Evolutionary conservation across 768 basidiomycete species (phyloP).

Genomic region (Macrolepiota fuliginosa): DNA sequence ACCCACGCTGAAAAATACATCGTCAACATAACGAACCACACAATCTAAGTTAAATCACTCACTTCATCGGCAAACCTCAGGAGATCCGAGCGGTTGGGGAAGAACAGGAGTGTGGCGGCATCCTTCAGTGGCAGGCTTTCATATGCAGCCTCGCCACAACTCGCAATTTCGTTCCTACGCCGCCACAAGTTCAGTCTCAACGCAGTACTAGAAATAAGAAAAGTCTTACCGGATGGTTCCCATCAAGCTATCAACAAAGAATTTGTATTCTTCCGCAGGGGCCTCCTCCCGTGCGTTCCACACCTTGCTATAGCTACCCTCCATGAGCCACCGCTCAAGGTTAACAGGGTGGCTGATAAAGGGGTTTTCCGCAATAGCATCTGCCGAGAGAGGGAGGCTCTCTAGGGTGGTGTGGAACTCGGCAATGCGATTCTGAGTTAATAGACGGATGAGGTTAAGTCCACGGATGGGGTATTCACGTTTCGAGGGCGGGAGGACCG

Average conservation of each 20-base stretch:
- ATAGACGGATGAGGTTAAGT: conserved; percentile 90
- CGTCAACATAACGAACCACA: conserved; percentile 6
- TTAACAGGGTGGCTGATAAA: conserved; percentile 86
- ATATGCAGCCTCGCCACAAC: conserved; percentile 94
- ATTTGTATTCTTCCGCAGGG: conserved; percentile 91
- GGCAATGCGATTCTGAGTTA: conserved; percentile 94
- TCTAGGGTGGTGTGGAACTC: conserved; percentile 98
- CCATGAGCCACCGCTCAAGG: conserved; percentile 97
- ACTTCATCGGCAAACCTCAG: conserved; percentile 82
- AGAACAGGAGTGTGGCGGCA: conserved; percentile 90
- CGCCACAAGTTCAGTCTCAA: not conserved
- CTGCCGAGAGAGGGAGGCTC: conserved; percentile 61
- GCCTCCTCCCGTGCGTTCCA: conserved; percentile 94
- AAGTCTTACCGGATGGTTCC: conserved; percentile 79
- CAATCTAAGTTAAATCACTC: conserved; percentile 3
- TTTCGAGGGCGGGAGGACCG: conserved; percentile 76
- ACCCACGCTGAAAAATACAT: conserved; percentile 58
- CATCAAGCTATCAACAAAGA: conserved; percentile 92
- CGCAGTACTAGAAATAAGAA: not conserved
- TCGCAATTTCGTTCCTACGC: conserved; percentile 90
- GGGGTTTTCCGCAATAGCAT: conserved; percentile 63
- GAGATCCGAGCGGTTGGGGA: conserved; percentile 77
- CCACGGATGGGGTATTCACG: conserved; percentile 89
- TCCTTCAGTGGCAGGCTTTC: conserved; percentile 88
- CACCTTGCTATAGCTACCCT: conserved; percentile 96